These are phyloP conservation scores for Extremus antarcticus DNA, from an alignment of 495 filamentous ascomycete species.

Conservation along the genomic window DNA sequence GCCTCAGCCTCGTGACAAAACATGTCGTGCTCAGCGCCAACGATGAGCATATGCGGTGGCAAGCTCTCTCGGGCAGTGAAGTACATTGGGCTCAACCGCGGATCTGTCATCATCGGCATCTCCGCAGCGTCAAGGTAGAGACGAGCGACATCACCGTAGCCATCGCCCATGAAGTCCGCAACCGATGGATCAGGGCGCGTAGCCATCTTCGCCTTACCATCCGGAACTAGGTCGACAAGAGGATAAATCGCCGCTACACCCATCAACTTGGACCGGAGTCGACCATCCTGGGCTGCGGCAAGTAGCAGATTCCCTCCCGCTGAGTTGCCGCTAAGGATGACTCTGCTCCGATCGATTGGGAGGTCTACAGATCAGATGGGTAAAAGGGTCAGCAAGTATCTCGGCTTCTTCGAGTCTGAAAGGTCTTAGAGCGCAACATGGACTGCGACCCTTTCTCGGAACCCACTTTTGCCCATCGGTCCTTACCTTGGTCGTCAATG, in stretches of 20 bases:
- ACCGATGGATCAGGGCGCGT: background rate
- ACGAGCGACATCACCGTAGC: background rate
- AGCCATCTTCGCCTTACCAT: background rate
- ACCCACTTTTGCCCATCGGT: too few relatives aligned
- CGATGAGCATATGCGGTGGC: background rate
- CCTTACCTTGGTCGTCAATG: background rate
- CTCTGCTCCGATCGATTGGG: background rate
- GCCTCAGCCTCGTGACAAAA: background rate
- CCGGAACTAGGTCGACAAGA: background rate
- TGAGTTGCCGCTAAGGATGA: background rate
- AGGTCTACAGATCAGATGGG: too few relatives aligned
- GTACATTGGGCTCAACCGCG: background rate
- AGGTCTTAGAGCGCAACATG: too few relatives aligned
- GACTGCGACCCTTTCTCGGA: too few relatives aligned
- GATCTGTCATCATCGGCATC: background rate
- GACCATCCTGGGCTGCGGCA: background rate
- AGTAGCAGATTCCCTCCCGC: background rate
- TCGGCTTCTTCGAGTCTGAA: too few relatives aligned
- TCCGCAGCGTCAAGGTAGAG: background rate
- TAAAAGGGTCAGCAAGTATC: too few relatives aligned
- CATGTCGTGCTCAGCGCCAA: background rate
- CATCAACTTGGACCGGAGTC: background rate
- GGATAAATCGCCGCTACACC: background rate
- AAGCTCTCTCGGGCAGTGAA: background rate
- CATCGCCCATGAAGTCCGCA: background rate